Conservation (phyloP, 371 early-diverging fungal genomes). For the Apophysomyces variabilis region DNA sequence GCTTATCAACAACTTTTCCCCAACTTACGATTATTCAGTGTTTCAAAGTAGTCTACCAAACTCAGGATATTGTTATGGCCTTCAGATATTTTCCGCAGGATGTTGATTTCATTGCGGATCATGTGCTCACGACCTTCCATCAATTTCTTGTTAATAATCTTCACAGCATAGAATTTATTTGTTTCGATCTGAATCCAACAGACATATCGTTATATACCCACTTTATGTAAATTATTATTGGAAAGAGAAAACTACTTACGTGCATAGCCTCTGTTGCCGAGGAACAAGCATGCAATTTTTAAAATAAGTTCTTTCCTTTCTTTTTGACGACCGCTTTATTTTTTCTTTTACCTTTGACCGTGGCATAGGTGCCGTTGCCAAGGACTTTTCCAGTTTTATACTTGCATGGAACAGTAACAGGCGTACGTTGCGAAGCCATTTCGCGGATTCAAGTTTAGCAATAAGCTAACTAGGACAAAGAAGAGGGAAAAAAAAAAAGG, state of each 20-base stretch:
- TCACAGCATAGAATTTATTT: constrained; percentile 86
- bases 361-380: constrained; percentile 74
- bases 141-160: constrained; percentile 89
- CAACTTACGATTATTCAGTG: constrained; percentile 79
- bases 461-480: not conserved
- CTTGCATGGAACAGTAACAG: constrained; percentile 66
- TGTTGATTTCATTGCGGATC: constrained; percentile 90
- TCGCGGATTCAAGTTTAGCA: not conserved
- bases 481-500: constrained; percentile 3
- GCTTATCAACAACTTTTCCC: no score
- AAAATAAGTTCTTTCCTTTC: not conserved
- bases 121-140: constrained; percentile 90
- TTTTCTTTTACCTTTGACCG: constrained; percentile 65
- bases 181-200: constrained; percentile 69
- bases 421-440: constrained; percentile 29
- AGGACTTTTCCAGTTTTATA: constrained; percentile 71
- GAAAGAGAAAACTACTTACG: constrained; percentile 29
- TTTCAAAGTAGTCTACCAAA: constrained; percentile 91
- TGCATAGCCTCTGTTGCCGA: constrained; percentile 49
- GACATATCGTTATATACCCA: not conserved
- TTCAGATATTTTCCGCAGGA: constrained; percentile 82
- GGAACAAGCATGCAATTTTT: not conserved
- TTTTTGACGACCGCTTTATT: not conserved
- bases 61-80: constrained; percentile 89
- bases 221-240: not conserved